Conservation (phyloP, 1,139 yeast species). For the Geotrichum bryndzae region DNA sequence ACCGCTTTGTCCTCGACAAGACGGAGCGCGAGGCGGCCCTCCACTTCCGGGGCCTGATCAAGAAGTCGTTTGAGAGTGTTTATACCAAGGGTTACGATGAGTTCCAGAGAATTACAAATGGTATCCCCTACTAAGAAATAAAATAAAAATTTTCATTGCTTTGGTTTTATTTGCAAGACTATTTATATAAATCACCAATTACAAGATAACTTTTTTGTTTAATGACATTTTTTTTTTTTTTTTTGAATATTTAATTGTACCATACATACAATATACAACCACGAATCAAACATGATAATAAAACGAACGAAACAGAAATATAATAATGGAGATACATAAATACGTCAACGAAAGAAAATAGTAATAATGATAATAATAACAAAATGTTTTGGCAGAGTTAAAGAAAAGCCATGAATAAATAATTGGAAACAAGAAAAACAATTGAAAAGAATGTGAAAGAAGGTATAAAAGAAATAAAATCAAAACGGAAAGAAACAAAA, state of each 20-base stretch:
- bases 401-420: not conserved
- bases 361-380: not conserved
- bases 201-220: not conserved
- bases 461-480: not conserved
- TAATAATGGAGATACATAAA: not conserved
- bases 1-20: constrained; percentile 75
- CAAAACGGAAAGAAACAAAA: not conserved
- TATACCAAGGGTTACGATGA: constrained; percentile 96
- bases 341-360: not conserved
- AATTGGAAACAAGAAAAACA: not conserved
- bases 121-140: constrained; percentile 69
- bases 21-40: constrained; percentile 80
- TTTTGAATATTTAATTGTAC: not conserved
- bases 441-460: not conserved
- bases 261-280: not conserved
- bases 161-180: not conserved
- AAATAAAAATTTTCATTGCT: not conserved
- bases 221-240: not conserved
- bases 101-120: constrained; percentile 92
- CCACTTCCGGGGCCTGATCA: constrained; percentile 68
- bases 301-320: not conserved
- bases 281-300: not conserved
- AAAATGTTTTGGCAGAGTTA: not conserved
- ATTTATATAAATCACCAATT: not conserved
- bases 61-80: constrained; percentile 76